These are phyloP conservation scores for Phaffomyces thermotolerans DNA, from an alignment of 805 yeast genomes.

Conservation along the genomic window DNA sequence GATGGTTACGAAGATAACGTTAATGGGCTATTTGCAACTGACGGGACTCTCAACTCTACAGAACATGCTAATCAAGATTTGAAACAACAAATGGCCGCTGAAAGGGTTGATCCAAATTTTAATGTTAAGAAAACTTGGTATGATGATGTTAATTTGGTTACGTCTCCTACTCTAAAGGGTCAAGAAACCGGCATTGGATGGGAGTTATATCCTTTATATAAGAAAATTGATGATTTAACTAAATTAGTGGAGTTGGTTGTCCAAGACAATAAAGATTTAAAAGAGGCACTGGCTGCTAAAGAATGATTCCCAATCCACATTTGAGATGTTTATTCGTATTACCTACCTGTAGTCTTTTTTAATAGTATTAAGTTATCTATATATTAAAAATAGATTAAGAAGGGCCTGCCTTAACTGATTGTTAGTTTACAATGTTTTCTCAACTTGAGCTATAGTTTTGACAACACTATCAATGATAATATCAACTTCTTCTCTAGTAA, in stretches of 20 bases:
- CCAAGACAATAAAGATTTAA: constrained; percentile 16
- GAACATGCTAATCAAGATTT: constrained; percentile 32
- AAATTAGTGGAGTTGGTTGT: constrained; percentile 16
- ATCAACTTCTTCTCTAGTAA: constrained; percentile 32
- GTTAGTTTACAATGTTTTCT: constrained; percentile 6
- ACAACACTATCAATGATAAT: constrained; percentile 25
- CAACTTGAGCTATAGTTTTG: constrained; percentile 17
- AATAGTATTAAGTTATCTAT: not conserved
- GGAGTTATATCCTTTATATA: constrained; percentile 52
- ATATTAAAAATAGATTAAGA: too few species aligned
- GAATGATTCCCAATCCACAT: too few species aligned
- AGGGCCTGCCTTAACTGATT: too few species aligned
- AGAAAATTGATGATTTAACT: constrained; percentile 36
- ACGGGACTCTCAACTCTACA: constrained; percentile 20
- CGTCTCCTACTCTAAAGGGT: constrained; percentile 56
- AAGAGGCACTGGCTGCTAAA: constrained; percentile 4
- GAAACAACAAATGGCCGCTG: constrained; percentile 53
- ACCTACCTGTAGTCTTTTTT: not conserved
- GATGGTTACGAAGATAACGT: constrained; percentile 53
- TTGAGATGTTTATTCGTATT: too few species aligned
- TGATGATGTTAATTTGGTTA: constrained; percentile 37
- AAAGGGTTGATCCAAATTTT: constrained; percentile 62
- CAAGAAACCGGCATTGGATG: constrained; percentile 49
- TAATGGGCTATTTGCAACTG: constrained; percentile 25
- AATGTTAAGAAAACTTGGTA: constrained; percentile 48